Evolutionary conservation across 2,329 filamentous ascomycete species (phyloP).

Genomic region (Microdochium bolleyi): DNA sequence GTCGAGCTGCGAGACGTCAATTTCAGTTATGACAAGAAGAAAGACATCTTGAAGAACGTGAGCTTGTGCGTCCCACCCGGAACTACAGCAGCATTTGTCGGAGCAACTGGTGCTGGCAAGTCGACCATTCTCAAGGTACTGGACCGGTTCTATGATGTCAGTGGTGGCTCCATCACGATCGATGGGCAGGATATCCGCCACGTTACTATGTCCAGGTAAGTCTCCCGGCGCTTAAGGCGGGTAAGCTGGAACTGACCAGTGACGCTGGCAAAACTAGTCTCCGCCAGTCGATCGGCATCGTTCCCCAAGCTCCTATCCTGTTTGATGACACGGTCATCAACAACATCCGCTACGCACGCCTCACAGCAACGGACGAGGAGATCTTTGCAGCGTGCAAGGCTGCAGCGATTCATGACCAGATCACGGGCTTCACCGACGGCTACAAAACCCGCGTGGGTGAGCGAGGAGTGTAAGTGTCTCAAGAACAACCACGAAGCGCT

Average conservation of each 20-base stretch:
- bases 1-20: conserved; percentile 46
- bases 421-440: conserved; percentile 42
- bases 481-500: not conserved
- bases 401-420: conserved; percentile 47
- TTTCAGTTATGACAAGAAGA: conserved; percentile 54
- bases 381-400: conserved; percentile 42
- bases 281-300: conserved; percentile 32
- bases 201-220: conserved; percentile 26
- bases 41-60: conserved; percentile 46
- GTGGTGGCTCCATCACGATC: conserved; percentile 33
- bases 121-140: conserved; percentile 40
- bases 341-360: conserved; percentile 44
- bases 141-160: conserved; percentile 43
- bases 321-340: conserved; percentile 50
- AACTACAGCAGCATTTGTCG: conserved; percentile 51
- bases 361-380: conserved; percentile 37
- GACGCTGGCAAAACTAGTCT: conserved; percentile 18
- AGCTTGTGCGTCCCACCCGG: conserved; percentile 42
- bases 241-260: not conserved
- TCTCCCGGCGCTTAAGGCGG: not conserved
- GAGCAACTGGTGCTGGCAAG: conserved; percentile 48
- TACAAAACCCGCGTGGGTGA: conserved; percentile 46
- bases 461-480: conserved; percentile 32
- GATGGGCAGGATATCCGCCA: conserved; percentile 36
- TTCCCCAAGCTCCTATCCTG: conserved; percentile 34